Evolutionary conservation across 352 stramenopile genomes (phyloP).

Genomic region (Paralagenidium karlingii): DNA sequence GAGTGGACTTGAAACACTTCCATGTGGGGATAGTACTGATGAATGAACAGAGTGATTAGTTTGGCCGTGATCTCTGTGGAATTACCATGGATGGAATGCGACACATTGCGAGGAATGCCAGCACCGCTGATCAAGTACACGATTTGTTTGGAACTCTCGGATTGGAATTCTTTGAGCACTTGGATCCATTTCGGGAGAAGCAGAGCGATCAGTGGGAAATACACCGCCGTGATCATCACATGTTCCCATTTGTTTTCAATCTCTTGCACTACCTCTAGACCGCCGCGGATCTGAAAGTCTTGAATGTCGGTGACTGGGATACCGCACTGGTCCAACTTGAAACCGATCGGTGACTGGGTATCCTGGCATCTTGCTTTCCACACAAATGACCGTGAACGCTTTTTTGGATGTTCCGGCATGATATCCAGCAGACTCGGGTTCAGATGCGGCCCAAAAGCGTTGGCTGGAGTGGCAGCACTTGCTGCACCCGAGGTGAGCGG

Average conservation of each 20-base stretch:
- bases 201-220: conserved; percentile 93
- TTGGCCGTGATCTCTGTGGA: conserved; percentile 90
- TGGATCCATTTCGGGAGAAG: conserved; percentile 90
- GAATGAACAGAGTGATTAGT: conserved; percentile 90
- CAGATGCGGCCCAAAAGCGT: conserved; percentile 39
- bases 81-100: conserved; percentile 88
- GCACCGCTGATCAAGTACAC: conserved; percentile 94
- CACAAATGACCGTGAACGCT: neutral
- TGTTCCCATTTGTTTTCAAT: conserved; percentile 51
- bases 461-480: conserved; percentile 26
- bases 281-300: conserved; percentile 54
- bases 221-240: conserved; percentile 76
- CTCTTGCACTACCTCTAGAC: conserved; percentile 35
- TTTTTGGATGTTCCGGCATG: conserved; percentile 5
- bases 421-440: conserved; percentile 57
- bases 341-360: conserved; percentile 67
- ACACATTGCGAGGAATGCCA: conserved; percentile 90
- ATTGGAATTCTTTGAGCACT: conserved; percentile 69
- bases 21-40: conserved; percentile 86
- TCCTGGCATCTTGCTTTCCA: conserved; percentile 44
- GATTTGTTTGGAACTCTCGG: conserved; percentile 77
- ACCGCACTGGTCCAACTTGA: conserved; percentile 41
- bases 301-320: conserved; percentile 37
- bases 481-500: conserved; percentile 8
- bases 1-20: conserved; percentile 93